Conservation (phyloP, 176 grass and related monocot species). For the Ananas comosus region DNA sequence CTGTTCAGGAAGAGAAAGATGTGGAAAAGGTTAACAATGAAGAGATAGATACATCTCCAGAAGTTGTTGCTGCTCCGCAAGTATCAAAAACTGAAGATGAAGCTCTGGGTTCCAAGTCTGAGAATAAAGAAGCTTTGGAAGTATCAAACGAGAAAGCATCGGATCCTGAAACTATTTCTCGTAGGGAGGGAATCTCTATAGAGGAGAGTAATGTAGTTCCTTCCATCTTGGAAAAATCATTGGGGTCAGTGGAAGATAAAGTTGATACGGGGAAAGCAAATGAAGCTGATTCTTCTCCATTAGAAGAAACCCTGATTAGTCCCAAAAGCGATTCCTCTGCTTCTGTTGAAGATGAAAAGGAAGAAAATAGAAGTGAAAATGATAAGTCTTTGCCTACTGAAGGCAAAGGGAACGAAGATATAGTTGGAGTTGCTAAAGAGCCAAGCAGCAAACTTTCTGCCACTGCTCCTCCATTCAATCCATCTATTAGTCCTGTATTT, state of each 20-base stretch:
- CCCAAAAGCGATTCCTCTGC: slow-evolving; percentile 47
- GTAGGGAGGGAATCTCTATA: slow-evolving; percentile 22
- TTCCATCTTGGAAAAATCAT: slow-evolving; percentile 21
- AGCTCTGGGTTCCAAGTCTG: slow-evolving; percentile 13
- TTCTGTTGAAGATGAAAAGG: slow-evolving; percentile 53
- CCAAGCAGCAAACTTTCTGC: slow-evolving; percentile 75
- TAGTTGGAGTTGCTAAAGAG: slow-evolving; percentile 39
- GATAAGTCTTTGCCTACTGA: slow-evolving; percentile 58
- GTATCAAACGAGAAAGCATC: slow-evolving; percentile 21
- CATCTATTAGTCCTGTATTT: slow-evolving; percentile 73
- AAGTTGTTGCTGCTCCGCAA: slow-evolving; percentile 27
- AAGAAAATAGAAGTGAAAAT: slow-evolving; percentile 51
- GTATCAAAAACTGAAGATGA: slow-evolving; percentile 30
- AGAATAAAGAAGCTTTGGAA: slow-evolving; percentile 18
- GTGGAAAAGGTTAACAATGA: slow-evolving; percentile 1
- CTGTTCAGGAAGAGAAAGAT: slow-evolving; percentile 42
- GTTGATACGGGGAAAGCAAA: slow-evolving; percentile 18
- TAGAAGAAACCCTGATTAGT: slow-evolving; percentile 30
- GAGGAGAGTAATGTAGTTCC: slow-evolving; percentile 12
- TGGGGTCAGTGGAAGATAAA: slow-evolving; percentile 22
- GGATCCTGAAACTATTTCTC: slow-evolving; percentile 24
- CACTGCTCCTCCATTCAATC: slow-evolving; percentile 83
- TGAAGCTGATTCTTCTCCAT: slow-evolving; percentile 24
- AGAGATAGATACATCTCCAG: slow-evolving; percentile 25
- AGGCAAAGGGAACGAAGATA: slow-evolving; percentile 43